Evolutionary conservation across 163 green algal species (phyloP), one percentile per base, ranked within the genome.

Genomic region (Smithsoniella earleae): DNA sequence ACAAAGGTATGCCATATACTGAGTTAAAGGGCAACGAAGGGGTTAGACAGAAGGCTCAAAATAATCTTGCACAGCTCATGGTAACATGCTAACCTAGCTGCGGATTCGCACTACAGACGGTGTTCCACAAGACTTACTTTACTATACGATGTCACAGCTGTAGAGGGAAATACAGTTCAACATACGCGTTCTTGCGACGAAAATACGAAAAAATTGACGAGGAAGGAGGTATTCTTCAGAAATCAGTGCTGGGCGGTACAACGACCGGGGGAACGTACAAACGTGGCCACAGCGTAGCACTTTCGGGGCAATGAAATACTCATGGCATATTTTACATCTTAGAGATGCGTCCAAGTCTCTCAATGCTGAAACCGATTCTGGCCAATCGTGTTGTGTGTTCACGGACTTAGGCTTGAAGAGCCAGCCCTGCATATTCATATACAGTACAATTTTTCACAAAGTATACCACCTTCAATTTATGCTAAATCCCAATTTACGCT

Each of bases 281-380:
- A 5, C 43, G 20, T 69, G 58, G 5, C 58, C 58, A 69, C 58
- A 69, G 3, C 30, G 58, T 28, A 69, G 58, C 0, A 69, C 16
- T 33, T 69, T 69, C 16, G 58, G 58, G n/a, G 58, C 43, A 38
- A 45, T 69, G 58, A 43, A 69, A 3, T 25, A 69, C 6, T 69
- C 58, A 16, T 69, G 58, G 34, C 58, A 69, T 28, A 69, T 69
- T 5, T 30, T 38, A 40, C 58, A 69, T 16, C 25, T 36, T n/a
- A 69, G 25, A 1, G 58, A 5, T 30, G 27, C 34, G n/a, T 69
- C 58, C 30, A 69, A n/a, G 25, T 33, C 58, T 5, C n/a, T 30
- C 58, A 69, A 45, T 16, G n/a, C 22, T n/a, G 58, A 30, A 33
- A 34, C n/a, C 8, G 38, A 16, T 4, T 30, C 58, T 30, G 58